Percentiles rank a stretch among this genome's conserved stretches.
Conservation (phyloP, 192 early-diverging fungal species). For the Linnemannia schmuckeri region DNA sequence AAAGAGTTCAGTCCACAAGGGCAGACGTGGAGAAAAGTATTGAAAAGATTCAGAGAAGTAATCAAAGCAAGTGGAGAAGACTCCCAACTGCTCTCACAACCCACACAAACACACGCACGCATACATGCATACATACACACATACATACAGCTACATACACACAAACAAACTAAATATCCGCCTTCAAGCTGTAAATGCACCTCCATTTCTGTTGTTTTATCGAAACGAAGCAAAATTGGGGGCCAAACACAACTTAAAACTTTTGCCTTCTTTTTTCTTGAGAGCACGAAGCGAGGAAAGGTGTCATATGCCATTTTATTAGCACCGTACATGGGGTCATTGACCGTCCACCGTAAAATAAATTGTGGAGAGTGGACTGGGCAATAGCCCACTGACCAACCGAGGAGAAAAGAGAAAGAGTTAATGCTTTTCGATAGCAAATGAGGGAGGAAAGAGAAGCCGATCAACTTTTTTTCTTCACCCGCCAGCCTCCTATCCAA, state of each 20-base stretch:
- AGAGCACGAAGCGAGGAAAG: neutral
- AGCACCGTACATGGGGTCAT: neutral
- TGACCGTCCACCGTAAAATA: neutral
- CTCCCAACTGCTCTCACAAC: neutral
- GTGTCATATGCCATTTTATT: neutral
- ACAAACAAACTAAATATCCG: no score
- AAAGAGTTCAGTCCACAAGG: neutral
- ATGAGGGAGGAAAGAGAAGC: neutral
- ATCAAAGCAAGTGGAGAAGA: neutral
- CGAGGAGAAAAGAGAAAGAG: neutral
- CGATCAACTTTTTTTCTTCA: neutral
- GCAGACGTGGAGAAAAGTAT: neutral
- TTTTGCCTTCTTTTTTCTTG: neutral
- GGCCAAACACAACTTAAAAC: neutral
- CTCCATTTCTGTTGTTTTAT: neutral
- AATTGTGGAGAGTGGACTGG: neutral
- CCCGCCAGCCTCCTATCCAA: neutral
- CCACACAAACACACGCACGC: neutral
- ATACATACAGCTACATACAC: neutral
- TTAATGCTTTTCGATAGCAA: neutral
- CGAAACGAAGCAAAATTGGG: neutral
- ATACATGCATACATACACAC: neutral
- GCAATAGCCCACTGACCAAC: constrained; percentile 4
- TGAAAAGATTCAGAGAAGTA: neutral
- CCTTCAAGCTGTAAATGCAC: neutral